A percentile compares a stretch with the other conserved stretches of the same genome.
phyloP scores from a whole-genome alignment of 345 rosid genomes.

The Boechera stricta region DNA sequence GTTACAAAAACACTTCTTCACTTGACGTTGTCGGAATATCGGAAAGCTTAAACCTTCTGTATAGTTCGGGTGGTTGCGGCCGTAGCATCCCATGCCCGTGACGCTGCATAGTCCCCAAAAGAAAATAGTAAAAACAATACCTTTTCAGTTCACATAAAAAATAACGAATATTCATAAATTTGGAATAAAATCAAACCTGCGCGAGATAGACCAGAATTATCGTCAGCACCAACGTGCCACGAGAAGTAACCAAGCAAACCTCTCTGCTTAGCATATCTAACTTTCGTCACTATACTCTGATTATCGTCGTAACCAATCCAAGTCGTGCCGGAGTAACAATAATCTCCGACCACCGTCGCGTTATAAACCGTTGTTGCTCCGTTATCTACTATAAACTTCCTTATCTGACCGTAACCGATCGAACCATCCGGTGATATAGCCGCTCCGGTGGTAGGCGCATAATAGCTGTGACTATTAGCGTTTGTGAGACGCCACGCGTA shows the following conservation, averaged over 20 bases:
- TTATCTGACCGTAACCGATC: constrained; percentile 45
- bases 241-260: constrained; percentile 74
- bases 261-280: constrained; percentile 53
- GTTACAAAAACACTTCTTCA: background rate
- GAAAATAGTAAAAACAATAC: background rate
- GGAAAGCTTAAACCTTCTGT: constrained; percentile 20
- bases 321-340: constrained; percentile 54
- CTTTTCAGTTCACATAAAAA: background rate
- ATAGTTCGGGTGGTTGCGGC: constrained; percentile 3
- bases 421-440: constrained; percentile 50
- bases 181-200: constrained; percentile 38
- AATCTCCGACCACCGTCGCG: constrained; percentile 53
- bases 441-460: constrained; percentile 53
- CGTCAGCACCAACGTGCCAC: constrained; percentile 71
- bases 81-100: constrained; percentile 40
- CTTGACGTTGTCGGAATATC: background rate
- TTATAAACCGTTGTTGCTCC: constrained; percentile 53
- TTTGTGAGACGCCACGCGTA: constrained; percentile 60
- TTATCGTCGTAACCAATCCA: constrained; percentile 72
- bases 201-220: constrained; percentile 54
- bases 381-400: constrained; percentile 46
- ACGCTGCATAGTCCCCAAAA: constrained; percentile 27
- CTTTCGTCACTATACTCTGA: constrained; percentile 55
- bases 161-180: background rate
- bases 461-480: constrained; percentile 56